Evolutionary conservation across 352 stramenopile genomes (phyloP), one percentile per base, ranked within the genome.

Genomic region (Phytophthora pistaciae): DNA sequence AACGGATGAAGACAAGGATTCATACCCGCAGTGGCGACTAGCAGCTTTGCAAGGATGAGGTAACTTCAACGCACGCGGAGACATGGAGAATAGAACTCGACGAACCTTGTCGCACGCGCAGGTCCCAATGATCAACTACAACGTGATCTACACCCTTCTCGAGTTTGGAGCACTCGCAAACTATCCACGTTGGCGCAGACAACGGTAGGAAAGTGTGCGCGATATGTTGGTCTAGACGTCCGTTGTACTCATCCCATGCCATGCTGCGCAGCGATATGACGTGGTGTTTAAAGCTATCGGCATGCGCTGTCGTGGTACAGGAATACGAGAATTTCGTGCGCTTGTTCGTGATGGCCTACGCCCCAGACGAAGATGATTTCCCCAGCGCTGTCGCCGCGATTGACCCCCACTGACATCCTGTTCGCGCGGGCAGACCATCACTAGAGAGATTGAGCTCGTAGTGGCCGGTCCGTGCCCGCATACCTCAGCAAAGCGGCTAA

Each of bases 1-100:
- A 48, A 9, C 16, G 23, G 16, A 25, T 23, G 33, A 64, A 49
- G 13, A 36, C 38, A 5, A 68, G 25, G 27, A 61, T 27, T 11
- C 38, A 18, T 75, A 63, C 20, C 61, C 66, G 5, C 56, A 60
- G 16, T 78, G 71, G 71, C 62, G 61, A 29, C 58, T 72, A 27
- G 61, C 64, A 50, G 66, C 66, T 13, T 63, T 78, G 27, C 60
- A 68, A 42, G 60, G 58, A 55, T 78, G 62, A 62, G 20, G 0
- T 40, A 31, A 44, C 44, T 56, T 61, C 36, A 56, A 49, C 16
- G 3, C n/a, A n/a, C n/a, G n/a, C n/a, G n/a, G n/a, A 54, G 36
- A 36, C 13, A 21, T 54, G 42, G 48, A 38, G 21, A n/a, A 53
- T 46, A 46, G 25, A 57, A 62, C 69, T 74, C 29, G 55, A 55